Conservation (phyloP, 2,329 filamentous ascomycete species). For the Metarhizium anisopliae region DNA sequence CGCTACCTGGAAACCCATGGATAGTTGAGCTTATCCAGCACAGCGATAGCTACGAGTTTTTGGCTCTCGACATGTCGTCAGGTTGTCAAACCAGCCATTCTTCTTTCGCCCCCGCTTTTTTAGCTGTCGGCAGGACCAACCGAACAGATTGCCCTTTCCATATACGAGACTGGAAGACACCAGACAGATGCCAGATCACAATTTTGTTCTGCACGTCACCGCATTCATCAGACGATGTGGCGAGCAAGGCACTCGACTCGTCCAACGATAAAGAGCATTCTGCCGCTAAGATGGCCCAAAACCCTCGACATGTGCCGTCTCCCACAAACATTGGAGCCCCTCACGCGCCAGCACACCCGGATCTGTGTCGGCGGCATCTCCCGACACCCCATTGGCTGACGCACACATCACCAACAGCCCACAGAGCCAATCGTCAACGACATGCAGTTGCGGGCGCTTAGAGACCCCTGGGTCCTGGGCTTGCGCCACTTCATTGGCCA, state of each 20-base stretch:
- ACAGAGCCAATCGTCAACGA: conserved; percentile 17
- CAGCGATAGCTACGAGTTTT: no score
- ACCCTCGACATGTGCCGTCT: not conserved
- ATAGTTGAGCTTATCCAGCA: no score
- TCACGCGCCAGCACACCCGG: conserved; percentile 1
- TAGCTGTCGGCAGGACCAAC: no score
- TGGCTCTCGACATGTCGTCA: no score
- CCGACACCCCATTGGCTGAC: conserved; percentile 15
- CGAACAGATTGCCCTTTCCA: no score
- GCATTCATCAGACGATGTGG: not conserved
- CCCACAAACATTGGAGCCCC: not conserved
- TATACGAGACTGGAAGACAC: no score
- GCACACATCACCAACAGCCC: conserved; percentile 10
- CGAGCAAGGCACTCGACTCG: not conserved
- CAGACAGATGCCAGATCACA: no score
- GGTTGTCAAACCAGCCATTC: no score
- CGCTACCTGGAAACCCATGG: no score
- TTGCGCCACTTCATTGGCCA: conserved; percentile 18
- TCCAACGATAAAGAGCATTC: not conserved
- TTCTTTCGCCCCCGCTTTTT: no score
- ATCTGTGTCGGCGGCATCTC: not conserved
- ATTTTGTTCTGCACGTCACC: not conserved
- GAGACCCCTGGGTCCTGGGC: conserved; percentile 10
- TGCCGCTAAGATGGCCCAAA: not conserved
- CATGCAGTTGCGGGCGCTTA: conserved; percentile 23